phyloP scores from a whole-genome alignment of 768 basidiomycete species.

The Pulveroboletus frians region DNA sequence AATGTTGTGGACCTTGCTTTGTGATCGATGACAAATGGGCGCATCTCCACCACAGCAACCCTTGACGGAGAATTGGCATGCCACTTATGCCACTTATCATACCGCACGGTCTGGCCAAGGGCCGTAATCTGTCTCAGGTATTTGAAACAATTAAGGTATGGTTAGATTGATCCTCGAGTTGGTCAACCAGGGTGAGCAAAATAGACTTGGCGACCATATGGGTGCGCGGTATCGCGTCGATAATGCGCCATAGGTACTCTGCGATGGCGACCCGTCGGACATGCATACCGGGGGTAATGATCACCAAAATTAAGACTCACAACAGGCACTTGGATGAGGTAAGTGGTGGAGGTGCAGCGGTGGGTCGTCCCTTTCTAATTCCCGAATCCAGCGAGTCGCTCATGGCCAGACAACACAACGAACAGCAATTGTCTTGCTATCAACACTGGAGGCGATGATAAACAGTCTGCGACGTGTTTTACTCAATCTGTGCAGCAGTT shows the following conservation, averaged over 20 bases:
- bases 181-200: not conserved
- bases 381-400: not conserved
- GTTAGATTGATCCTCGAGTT: conserved; percentile 2
- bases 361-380: not conserved
- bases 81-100: not conserved
- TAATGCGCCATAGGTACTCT: conserved; percentile 4
- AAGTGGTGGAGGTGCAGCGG: not conserved
- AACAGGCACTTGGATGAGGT: conserved; percentile 3
- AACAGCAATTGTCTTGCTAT: not conserved
- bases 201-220: not conserved
- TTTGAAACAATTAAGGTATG: conserved; percentile 6
- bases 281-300: not conserved
- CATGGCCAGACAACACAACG: not conserved
- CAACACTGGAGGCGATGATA: not conserved
- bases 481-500: not conserved
- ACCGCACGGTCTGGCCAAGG: not conserved
- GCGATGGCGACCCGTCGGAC: not conserved
- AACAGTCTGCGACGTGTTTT: not conserved
- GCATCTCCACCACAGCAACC: not conserved
- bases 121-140: conserved; percentile 1
- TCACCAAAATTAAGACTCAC: conserved; percentile 6
- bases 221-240: not conserved
- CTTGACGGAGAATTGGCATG: conserved; percentile 5
- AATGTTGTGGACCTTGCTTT: not conserved
- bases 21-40: not conserved